A percentile compares a stretch with the other conserved stretches of the same genome.
These are phyloP conservation scores for Leishmania guyanensis DNA, from an alignment of 208 protist species.

Conservation along the genomic window DNA sequence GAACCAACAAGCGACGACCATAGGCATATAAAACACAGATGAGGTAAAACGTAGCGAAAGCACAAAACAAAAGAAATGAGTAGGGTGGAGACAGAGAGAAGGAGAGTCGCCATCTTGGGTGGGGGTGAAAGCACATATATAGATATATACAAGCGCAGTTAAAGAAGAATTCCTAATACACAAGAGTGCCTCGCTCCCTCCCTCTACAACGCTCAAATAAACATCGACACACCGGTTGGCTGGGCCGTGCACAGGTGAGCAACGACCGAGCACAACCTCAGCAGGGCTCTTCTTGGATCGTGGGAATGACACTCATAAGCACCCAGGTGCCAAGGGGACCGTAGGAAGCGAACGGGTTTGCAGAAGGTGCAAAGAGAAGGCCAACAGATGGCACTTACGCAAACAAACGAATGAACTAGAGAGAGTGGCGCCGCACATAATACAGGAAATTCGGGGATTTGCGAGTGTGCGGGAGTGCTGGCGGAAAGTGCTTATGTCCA, in stretches of 20 bases:
- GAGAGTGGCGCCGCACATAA: background rate
- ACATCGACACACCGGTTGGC: background rate
- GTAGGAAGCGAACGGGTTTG: background rate
- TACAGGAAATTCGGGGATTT: background rate
- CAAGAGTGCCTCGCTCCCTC: background rate
- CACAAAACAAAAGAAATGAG: background rate
- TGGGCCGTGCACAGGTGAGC: background rate
- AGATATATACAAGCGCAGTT: background rate
- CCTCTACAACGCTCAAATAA: background rate
- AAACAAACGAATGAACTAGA: background rate
- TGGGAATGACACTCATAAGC: background rate
- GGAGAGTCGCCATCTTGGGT: background rate
- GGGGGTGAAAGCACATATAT: background rate
- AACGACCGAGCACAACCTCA: background rate
- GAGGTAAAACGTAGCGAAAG: background rate
- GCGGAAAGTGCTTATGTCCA: background rate
- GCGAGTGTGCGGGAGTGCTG: background rate
- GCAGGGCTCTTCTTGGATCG: background rate
- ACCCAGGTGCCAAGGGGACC: background rate
- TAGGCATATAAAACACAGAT: background rate
- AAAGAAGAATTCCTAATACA: background rate
- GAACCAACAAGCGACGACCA: background rate
- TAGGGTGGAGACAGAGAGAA: background rate
- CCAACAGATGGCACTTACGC: too few species aligned
- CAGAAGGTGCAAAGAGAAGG: background rate